Evolutionary conservation across 768 basidiomycete genomes (phyloP).

Genomic region (Rhizopogon roseolus): DNA sequence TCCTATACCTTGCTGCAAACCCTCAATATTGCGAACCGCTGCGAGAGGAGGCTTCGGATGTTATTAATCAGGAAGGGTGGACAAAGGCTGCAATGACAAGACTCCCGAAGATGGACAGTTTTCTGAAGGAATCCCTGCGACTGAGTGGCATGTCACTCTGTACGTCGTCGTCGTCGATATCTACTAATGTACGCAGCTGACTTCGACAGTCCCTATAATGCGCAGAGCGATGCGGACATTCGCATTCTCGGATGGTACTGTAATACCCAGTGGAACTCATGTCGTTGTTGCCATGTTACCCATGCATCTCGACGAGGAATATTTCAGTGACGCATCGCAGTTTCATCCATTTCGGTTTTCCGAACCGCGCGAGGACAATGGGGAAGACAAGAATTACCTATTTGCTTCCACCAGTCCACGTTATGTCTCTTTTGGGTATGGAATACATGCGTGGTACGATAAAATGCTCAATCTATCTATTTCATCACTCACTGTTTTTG

Average conservation of each 20-base stretch:
- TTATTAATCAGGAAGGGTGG: slow-evolving; percentile 28
- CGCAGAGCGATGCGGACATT: slow-evolving; percentile 30
- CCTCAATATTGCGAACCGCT: slow-evolving; percentile 35
- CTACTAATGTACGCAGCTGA: slow-evolving; percentile 3
- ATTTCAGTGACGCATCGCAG: slow-evolving; percentile 37
- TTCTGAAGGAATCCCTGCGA: slow-evolving; percentile 38
- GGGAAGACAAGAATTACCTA: slow-evolving; percentile 21
- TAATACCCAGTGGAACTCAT: slow-evolving; percentile 33
- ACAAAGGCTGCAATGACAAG: slow-evolving; percentile 27
- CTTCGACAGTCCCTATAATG: slow-evolving; percentile 21
- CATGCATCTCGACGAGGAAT: slow-evolving; percentile 35
- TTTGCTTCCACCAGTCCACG: slow-evolving; percentile 25
- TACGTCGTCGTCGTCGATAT: slow-evolving; percentile 12
- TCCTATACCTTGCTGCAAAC: slow-evolving; percentile 35
- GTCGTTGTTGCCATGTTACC: slow-evolving; percentile 26
- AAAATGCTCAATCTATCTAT: neutral
- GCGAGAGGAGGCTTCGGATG: slow-evolving; percentile 33
- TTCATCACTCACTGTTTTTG: slow-evolving; percentile 3
- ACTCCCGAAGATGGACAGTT: slow-evolving; percentile 37
- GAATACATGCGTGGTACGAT: slow-evolving; percentile 30
- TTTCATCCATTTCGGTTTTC: slow-evolving; percentile 41
- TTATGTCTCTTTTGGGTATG: slow-evolving; percentile 31
- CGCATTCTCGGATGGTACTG: slow-evolving; percentile 30
- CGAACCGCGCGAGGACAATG: slow-evolving; percentile 16
- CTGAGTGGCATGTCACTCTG: slow-evolving; percentile 28